Evolutionary conservation across 2,329 filamentous ascomycete species (phyloP).

Genomic region (Malbranchea zuffiana): DNA sequence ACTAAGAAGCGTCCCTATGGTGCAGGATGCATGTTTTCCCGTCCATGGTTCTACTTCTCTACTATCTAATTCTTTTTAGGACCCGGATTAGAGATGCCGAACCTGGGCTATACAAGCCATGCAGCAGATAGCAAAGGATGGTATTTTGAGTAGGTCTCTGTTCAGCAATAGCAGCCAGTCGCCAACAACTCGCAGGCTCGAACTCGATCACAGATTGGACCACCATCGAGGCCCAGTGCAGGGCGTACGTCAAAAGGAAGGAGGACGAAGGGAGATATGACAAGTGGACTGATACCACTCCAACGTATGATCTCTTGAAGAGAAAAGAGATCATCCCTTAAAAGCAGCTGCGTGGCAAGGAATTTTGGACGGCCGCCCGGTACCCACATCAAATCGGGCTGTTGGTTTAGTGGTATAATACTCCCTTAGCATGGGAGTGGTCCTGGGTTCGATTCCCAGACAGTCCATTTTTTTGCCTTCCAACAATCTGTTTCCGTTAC

Average conservation of each 20-base stretch:
- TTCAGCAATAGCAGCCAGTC: background rate
- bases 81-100: constrained; percentile 9
- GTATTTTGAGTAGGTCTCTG: constrained; percentile 2
- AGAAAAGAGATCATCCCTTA: too few relatives aligned
- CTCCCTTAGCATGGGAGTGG: constrained; percentile 16
- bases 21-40: constrained; percentile 27
- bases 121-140: constrained; percentile 5
- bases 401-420: constrained; percentile 12
- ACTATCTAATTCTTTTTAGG: constrained; percentile 24
- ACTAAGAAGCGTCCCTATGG: constrained; percentile 24
- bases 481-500: too few relatives aligned
- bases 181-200: background rate
- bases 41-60: constrained; percentile 31
- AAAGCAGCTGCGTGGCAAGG: too few relatives aligned
- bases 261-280: constrained; percentile 3
- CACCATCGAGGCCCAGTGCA: constrained; percentile 2
- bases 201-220: constrained; percentile 4
- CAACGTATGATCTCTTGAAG: constrained; percentile 10
- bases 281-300: background rate
- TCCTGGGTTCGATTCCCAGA: constrained; percentile 18
- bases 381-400: too few relatives aligned
- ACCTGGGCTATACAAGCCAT: constrained; percentile 8
- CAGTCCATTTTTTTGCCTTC: constrained; percentile 10
- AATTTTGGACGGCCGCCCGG: too few relatives aligned
- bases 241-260: constrained; percentile 7